Percentiles rank a stretch among this genome's conserved stretches.
Evolutionary conservation across 192 early-diverging fungal species (phyloP).

Genomic region (Backusella psychrophila): DNA sequence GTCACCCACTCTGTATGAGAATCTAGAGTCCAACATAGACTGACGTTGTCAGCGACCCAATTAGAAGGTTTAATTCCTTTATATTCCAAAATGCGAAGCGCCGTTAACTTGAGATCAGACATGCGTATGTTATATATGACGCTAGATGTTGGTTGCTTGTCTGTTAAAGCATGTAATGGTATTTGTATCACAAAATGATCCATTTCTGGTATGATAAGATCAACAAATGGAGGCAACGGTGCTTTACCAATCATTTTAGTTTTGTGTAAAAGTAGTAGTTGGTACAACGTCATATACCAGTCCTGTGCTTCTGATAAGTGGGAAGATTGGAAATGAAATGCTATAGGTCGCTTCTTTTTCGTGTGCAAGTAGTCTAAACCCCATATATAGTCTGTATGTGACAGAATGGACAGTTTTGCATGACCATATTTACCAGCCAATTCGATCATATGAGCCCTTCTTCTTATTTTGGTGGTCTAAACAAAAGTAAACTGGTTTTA

Average conservation of each 20-base stretch:
- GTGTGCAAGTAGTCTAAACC: background rate
- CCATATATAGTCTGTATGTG: constrained; percentile 2
- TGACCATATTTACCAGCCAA: background rate
- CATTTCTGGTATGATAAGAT: background rate
- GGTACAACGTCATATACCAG: background rate
- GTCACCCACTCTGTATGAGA: background rate
- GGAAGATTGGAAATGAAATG: background rate
- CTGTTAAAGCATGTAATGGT: background rate
- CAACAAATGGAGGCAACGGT: background rate
- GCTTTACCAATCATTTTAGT: background rate
- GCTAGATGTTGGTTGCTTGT: background rate
- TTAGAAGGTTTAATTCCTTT: background rate
- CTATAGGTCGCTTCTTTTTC: background rate
- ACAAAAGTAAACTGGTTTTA: background rate
- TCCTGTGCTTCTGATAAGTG: background rate
- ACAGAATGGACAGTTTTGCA: background rate
- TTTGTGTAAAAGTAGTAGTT: background rate
- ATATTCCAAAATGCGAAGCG: background rate
- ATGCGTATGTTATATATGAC: background rate
- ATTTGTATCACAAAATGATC: background rate
- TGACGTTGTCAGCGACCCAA: background rate
- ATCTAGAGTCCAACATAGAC: background rate
- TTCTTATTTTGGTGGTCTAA: background rate
- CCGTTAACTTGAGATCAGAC: background rate
- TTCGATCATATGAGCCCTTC: background rate